Evolutionary conservation across 2,329 filamentous ascomycete genomes (phyloP), one percentile per base, ranked within the genome.

Genomic region (Calonectria henricotiae): DNA sequence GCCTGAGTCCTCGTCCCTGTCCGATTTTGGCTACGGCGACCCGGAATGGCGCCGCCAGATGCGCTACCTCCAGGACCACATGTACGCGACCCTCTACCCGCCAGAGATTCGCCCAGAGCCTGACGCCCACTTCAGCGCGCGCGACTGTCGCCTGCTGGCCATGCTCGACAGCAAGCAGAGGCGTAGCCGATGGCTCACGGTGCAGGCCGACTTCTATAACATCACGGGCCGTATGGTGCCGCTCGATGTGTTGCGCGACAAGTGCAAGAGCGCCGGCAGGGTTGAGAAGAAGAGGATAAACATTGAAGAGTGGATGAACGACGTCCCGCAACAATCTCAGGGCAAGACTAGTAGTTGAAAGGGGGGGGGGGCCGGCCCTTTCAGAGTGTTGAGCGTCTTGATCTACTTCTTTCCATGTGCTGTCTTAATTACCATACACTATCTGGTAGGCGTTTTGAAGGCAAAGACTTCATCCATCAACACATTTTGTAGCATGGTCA

Each of bases 151-250:
- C 15, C 75, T 84, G 5, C 79, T 86, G 4, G 82, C 78, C 2
- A 67, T 80, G 7, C 73, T 83, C 2, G 80, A 83, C 32, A 80
- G 78, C 69, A 78, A 79, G 62, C 77, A 80, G 43, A 78, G 80
- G 55, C 75, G 71, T 23, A 76, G 77, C 32, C 79, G 78, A 27
- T 85, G 83, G 82, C 77, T 85, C 0, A 81, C 85, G 69, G 82
- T 85, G 77, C 84, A 86, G 70, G 82, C 83, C 35, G 82, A 81
- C 60, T 85, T 86, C 65, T 83, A 79, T 75, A 85, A 86, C 68
- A 81, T 76, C 51, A 86, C 84, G 0, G 85, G 84, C 4, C 78
- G 82, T 7, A 80, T 85, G 79, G 76, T 86, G 0, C 80, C 83
- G 1, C 73, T 83, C 8, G 79, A 81, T 39, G 73, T 81, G n/a